Evolutionary conservation across 805 yeast genomes (phyloP), one percentile per base, ranked within the genome.

Genomic region (Nakazawaea populi): DNA sequence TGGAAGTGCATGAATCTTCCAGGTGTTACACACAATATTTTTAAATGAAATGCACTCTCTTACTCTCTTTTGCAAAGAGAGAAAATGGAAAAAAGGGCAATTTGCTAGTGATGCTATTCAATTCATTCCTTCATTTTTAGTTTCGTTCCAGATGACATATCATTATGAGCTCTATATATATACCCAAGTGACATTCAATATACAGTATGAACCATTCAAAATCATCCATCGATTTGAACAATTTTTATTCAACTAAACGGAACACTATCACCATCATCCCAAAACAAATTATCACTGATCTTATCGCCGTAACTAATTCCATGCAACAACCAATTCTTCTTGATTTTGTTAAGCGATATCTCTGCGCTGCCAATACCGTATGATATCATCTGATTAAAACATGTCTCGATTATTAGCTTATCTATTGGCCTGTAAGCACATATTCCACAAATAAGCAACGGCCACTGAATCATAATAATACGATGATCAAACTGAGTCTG

Each of bases 1-100:
- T 92, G 99, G 83, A 76, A 35, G 76, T 92, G 35, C 98, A 92
- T 64, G 85, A 81, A 47, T 80, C 77, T 24, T 88, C 96, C 2
- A 75, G 79, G 57, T 82, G 89, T 57, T 82, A 85, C 65, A 92
- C 97, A 1, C 96, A 90, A 62, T 92, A 86, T 66, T 85, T 83
- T 58, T 90, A 68, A 67, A 18, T 18, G 24, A 18, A 18, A 18
- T 18, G 24, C 24, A 18, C 24, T 18, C 24, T 18, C 24, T 18
- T 18, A 18, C 24, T 18, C 24, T 18, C 24, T 18, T 18, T 18
- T 18, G 24, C 24, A 18, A 18, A 18, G 24, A 18, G 24, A 18
- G 24, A 18, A 18, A 18, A 18, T 18, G 24, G 24, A 18, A 18
- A 18, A 18, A 18, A 18, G n/a, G n/a, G n/a, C n/a, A n/a, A n/a